Conservation (phyloP, 2,329 filamentous ascomycete genomes). For the Metarhizium brunneum region DNA sequence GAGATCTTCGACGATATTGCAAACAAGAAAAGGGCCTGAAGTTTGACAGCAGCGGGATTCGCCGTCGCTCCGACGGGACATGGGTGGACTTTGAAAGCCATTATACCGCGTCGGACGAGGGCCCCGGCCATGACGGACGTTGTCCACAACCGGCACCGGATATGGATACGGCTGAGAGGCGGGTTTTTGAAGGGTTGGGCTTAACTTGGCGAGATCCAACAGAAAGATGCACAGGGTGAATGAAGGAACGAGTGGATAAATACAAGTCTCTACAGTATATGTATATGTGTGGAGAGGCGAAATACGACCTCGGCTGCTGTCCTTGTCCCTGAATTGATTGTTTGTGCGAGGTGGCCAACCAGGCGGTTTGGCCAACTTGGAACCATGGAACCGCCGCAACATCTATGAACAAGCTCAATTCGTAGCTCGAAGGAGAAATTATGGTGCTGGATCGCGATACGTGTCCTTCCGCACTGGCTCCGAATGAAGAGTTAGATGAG, state of each 20-base stretch:
- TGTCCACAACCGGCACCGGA: slow-evolving; percentile 40
- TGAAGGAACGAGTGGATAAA: not conserved
- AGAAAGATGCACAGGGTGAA: slow-evolving; percentile 58
- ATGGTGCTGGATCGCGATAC: too few relatives aligned
- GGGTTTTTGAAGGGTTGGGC: slow-evolving; percentile 69
- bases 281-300: not conserved
- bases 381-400: too few relatives aligned
- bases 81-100: slow-evolving; percentile 63
- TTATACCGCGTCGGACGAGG: not conserved
- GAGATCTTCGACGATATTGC: slow-evolving; percentile 74
- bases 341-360: too few relatives aligned
- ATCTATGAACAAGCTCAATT: too few relatives aligned
- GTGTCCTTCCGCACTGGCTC: too few relatives aligned
- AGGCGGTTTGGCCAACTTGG: too few relatives aligned
- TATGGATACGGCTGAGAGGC: slow-evolving; percentile 66
- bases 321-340: too few relatives aligned
- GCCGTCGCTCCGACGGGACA: slow-evolving; percentile 53
- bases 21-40: slow-evolving; percentile 65
- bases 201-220: slow-evolving; percentile 57
- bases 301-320: too few relatives aligned
- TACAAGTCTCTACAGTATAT: not conserved
- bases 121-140: not conserved
- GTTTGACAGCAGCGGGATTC: slow-evolving; percentile 84
- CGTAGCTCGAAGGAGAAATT: too few relatives aligned
- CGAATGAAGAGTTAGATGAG: too few relatives aligned